A percentile compares a stretch with the other conserved stretches of the same genome.
phyloP scores from a whole-genome alignment of 768 basidiomycete genomes.

The Naematelia aurantialba region DNA sequence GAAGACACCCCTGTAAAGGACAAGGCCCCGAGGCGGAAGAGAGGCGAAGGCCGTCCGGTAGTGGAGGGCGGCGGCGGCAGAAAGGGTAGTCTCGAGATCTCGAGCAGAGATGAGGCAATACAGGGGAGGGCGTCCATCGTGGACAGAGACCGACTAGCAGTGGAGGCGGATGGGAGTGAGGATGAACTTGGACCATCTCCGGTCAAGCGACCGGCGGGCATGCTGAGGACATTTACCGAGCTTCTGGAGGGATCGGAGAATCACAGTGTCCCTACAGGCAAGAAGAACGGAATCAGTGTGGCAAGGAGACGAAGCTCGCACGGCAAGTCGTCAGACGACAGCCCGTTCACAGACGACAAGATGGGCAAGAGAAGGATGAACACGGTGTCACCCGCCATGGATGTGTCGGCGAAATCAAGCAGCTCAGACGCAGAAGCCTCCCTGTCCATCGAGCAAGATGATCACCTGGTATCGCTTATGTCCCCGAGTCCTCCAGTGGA shows the following conservation, averaged over 20 bases:
- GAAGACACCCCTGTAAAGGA: conserved; percentile 42
- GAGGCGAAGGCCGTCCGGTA: conserved; percentile 11
- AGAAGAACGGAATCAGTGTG: not conserved
- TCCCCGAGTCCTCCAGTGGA: not conserved
- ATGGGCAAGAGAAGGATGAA: not conserved
- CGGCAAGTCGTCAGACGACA: too few relatives aligned
- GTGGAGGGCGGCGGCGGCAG: not conserved
- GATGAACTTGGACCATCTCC: conserved; percentile 41
- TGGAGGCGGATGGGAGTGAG: conserved; percentile 15
- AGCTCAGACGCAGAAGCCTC: too few relatives aligned
- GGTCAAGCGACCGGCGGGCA: conserved; percentile 17
- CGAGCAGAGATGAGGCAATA: not conserved
- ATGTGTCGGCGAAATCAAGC: not conserved
- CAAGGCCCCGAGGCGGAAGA: conserved; percentile 6
- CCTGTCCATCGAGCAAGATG: too few relatives aligned
- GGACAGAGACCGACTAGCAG: conserved; percentile 10
- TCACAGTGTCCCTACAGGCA: not conserved
- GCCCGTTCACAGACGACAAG: too few relatives aligned
- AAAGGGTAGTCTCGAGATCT: too few relatives aligned
- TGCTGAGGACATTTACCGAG: conserved; percentile 19
- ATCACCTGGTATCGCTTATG: not conserved
- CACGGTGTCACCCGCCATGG: not conserved
- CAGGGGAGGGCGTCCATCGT: conserved; percentile 3
- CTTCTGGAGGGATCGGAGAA: conserved; percentile 16
- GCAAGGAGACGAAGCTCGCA: not conserved